phyloP scores from a whole-genome alignment of 2,329 filamentous ascomycete genomes.

The Trichoderma sp. region DNA sequence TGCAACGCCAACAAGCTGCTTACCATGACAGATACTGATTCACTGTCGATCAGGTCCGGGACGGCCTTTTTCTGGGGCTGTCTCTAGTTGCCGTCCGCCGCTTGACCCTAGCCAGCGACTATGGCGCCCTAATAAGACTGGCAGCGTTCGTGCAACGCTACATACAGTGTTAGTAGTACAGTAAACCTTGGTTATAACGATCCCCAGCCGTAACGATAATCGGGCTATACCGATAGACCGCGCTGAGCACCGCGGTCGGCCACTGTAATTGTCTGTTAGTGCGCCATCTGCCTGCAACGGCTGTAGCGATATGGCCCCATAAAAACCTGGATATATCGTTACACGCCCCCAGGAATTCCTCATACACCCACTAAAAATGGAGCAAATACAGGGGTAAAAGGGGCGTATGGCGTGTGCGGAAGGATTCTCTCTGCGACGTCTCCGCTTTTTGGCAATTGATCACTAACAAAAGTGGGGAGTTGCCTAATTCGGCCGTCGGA shows the following conservation, averaged over 20 bases:
- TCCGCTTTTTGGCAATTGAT: not conserved
- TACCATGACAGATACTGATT: too few relatives aligned
- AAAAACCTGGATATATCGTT: not conserved
- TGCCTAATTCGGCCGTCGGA: not conserved
- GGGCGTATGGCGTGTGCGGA: not conserved
- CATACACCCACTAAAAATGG: not conserved
- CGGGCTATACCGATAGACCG: not conserved
- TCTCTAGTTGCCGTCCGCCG: too few relatives aligned
- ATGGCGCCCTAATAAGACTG: too few relatives aligned
- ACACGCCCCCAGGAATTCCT: not conserved
- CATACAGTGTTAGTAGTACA: not conserved
- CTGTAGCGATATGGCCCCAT: not conserved
- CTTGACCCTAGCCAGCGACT: too few relatives aligned
- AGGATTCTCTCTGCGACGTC: not conserved
- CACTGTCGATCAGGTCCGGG: too few relatives aligned
- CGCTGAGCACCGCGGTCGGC: not conserved
- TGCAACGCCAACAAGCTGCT: too few relatives aligned
- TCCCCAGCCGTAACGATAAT: not conserved
- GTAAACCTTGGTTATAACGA: not conserved
- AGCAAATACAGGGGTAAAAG: not conserved
- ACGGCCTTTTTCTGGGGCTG: too few relatives aligned
- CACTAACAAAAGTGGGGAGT: not conserved
- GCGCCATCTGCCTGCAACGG: not conserved
- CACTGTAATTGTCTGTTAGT: not conserved
- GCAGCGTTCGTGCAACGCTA: too few relatives aligned